Evolutionary conservation across 225 moss, liverwort and hornwort species (phyloP), one percentile per base, ranked within the genome.

Genomic region (Straminergon stramineum): DNA sequence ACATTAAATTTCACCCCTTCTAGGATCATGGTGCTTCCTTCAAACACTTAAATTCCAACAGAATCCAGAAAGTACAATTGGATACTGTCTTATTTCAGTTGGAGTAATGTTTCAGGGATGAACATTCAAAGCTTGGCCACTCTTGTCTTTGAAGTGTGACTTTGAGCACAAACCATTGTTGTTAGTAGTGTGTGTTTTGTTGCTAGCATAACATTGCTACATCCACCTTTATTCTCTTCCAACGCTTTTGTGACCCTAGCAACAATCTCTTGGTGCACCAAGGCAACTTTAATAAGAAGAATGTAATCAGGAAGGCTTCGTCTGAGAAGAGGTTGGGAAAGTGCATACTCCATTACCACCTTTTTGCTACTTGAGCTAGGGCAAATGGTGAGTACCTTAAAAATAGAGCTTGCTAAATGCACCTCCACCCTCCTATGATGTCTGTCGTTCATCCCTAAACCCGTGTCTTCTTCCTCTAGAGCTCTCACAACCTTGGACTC

Each of bases 251-350:
- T n/a, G n/a, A n/a, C n/a, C n/a, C n/a, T n/a, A n/a, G n/a, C n/a
- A n/a, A 67, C 20, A 37, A 67, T 67, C 5, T 67, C 37, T 67
- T 67, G 37, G 4, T 68, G 37, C 3, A 21, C 68, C 20, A 68
- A 68, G 4, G 21, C 17, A 65, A 65, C 65, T 65, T 65, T 37
- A 9, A 17, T 3, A 37, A 2, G 11, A 68, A 37, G 21, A 37
- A 68, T 37, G 1, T 37, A 2, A 68, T 68, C 1, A 68, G 3
- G 2, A 2, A 68, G 5, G 17, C 11, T 68, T 6, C 1, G 4
- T 11, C 20, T 68, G 21, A 68, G 11, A 68, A 20, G 37, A 20
- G 1, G 6, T 37, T 68, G 68, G 37, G 0, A 68, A 37, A 20
- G 68, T 35, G 37, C 20, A 68, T 68, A 68, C 37, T 68, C 11